Conservation (phyloP, 768 basidiomycete species). For the Scleroderma citrinum region DNA sequence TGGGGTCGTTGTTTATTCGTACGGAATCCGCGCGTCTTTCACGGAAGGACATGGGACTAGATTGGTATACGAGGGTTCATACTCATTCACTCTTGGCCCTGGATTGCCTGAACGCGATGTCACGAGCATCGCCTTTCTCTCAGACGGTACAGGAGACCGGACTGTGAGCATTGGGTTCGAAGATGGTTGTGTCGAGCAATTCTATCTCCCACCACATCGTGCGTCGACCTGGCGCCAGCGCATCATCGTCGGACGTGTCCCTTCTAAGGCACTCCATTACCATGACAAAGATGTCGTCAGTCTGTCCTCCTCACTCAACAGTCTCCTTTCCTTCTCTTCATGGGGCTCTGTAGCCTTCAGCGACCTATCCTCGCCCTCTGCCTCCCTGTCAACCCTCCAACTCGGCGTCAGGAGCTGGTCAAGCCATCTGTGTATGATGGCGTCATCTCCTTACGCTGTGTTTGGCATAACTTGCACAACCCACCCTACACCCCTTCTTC, state of each 20-base stretch:
- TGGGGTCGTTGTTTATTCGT: conserved; percentile 52
- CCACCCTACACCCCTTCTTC: conserved; percentile 41
- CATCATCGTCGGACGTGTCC: conserved; percentile 17
- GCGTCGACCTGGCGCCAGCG: conserved; percentile 4
- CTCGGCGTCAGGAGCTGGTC: conserved; percentile 58
- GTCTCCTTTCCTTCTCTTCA: conserved; percentile 53
- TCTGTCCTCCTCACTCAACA: conserved; percentile 40
- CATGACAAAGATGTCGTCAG: conserved; percentile 47
- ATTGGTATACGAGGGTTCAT: conserved; percentile 42
- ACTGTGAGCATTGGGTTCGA: conserved; percentile 53
- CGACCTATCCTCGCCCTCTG: conserved; percentile 18
- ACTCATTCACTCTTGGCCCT: conserved; percentile 31
- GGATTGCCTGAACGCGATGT: conserved; percentile 38
- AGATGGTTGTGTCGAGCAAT: conserved; percentile 50
- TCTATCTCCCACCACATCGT: conserved; percentile 28
- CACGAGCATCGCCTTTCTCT: conserved; percentile 46
- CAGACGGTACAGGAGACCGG: conserved; percentile 38
- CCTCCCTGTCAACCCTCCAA: conserved; percentile 30
- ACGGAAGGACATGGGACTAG: conserved; percentile 34
- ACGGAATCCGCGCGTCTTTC: conserved; percentile 36
- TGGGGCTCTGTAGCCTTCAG: conserved; percentile 43
- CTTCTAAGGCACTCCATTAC: conserved; percentile 21
- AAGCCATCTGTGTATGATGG: conserved; percentile 46
- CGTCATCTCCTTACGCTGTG: conserved; percentile 54
- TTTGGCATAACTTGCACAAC: conserved; percentile 56